Evolutionary conservation across 345 rosid genomes (phyloP), one percentile per base, ranked within the genome.

Genomic region (Angophora floribunda): DNA sequence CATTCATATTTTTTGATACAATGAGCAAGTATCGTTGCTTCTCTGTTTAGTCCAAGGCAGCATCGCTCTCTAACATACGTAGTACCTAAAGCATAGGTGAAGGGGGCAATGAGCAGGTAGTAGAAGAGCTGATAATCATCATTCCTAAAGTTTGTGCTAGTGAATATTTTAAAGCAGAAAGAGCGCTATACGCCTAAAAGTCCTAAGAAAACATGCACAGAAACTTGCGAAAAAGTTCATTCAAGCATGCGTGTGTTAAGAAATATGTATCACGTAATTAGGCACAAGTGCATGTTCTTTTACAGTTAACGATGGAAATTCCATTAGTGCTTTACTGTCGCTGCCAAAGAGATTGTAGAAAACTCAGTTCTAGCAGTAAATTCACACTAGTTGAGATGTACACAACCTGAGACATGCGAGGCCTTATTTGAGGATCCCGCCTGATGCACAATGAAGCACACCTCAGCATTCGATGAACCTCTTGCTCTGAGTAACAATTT

Each of bases 321-420:
- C 13, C 82, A 36, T 75, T 19, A 41, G 82, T 75, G 82, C 82
- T 36, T 75, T 19, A 19, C 49, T 9, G 41, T 75, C 4, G 49
- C 82, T 75, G 4, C 4, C 82, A 36, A 41, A 75, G 82, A 75
- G 49, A 41, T 9, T 9, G 14, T 13, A 16, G 49, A 32, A n/a
- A 85, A 59, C 13, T 1, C 87, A 9, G 53, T 51, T n/a, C 86
- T 17, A 85, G 53, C 44, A 15, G 41, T 51, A 50, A 85, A 51
- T 53, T 49, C 53, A 49, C 36, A 50, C 2, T 52, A 85, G 49
- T 85, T n/a, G 49, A 28, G 30, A 24, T 65, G 24, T 47, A 78
- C 28, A 88, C 61, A 90, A 98, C 99, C 98, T 97, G 99, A 91
- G 99, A 97, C 97, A 98, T 97, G 24, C 99, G 94, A 90, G 99